phyloP scores from a whole-genome alignment of 768 basidiomycete genomes.

The Mycena amicta region DNA sequence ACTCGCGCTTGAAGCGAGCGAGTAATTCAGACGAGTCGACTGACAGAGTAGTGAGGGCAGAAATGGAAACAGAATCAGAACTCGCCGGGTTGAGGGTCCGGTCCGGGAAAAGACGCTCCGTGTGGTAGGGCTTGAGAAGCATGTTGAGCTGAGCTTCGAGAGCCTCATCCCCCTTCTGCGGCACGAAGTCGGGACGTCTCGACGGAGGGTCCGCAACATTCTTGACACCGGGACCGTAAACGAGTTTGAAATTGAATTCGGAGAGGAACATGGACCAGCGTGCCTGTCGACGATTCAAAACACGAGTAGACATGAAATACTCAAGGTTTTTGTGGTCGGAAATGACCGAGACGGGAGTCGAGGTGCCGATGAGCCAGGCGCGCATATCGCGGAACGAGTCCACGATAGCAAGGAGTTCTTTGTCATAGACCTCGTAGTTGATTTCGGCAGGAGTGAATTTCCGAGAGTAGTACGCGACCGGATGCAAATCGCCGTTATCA shows the following conservation, averaged over 20 bases:
- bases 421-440: slow-evolving; percentile 47
- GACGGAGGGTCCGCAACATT: slow-evolving; percentile 35
- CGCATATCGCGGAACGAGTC: slow-evolving; percentile 34
- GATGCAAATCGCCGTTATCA: slow-evolving; percentile 29
- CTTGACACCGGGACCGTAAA: slow-evolving; percentile 17
- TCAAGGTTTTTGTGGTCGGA: slow-evolving; percentile 26
- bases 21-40: slow-evolving; percentile 35
- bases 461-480: slow-evolving; percentile 33
- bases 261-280: slow-evolving; percentile 35
- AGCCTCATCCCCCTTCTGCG: slow-evolving; percentile 29
- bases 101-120: slow-evolving; percentile 22
- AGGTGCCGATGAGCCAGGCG: slow-evolving; percentile 31
- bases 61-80: background rate
- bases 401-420: slow-evolving; percentile 46
- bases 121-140: background rate
- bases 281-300: slow-evolving; percentile 38
- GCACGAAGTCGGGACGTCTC: slow-evolving; percentile 34
- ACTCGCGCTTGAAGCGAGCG: no score
- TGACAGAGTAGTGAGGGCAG: slow-evolving; percentile 33
- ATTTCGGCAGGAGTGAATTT: slow-evolving; percentile 31
- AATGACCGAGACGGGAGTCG: slow-evolving; percentile 26
- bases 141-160: slow-evolving; percentile 23
- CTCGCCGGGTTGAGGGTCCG: slow-evolving; percentile 17
- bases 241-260: slow-evolving; percentile 20
- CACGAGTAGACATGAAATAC: slow-evolving; percentile 34